phyloP scores from a whole-genome alignment of 257 asterid genomes.

The Solanum ossicruentum region DNA sequence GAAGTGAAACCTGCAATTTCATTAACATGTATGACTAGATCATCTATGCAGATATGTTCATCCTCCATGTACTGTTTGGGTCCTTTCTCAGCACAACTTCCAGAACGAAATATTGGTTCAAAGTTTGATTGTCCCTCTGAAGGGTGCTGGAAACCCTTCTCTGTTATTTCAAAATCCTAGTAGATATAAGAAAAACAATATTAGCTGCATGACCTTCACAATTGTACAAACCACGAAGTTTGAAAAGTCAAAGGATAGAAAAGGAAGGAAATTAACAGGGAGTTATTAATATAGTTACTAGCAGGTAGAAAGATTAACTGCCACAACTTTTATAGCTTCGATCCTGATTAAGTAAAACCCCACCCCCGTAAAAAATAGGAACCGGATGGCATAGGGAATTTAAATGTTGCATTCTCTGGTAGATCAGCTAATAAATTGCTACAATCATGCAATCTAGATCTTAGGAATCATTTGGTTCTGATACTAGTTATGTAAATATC shows the following conservation, averaged over 20 bases:
- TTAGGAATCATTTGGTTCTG: not conserved
- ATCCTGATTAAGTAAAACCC: not conserved
- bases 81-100: slow-evolving; percentile 92
- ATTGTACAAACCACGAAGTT: not conserved
- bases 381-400: not conserved
- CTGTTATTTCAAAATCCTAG: slow-evolving; percentile 43
- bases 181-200: not conserved
- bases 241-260: not conserved
- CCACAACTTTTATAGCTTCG: not conserved
- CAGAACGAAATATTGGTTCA: slow-evolving; percentile 63
- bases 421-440: not conserved
- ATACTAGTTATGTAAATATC: not conserved
- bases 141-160: slow-evolving; percentile 26
- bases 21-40: slow-evolving; percentile 47
- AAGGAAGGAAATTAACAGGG: not conserved
- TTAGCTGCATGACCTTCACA: not conserved
- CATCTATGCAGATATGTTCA: slow-evolving; percentile 73
- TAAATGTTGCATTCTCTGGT: not conserved
- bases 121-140: slow-evolving; percentile 42
- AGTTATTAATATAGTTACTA: not conserved
- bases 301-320: not conserved
- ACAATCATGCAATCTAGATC: not conserved
- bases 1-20: slow-evolving; percentile 41
- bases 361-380: not conserved
- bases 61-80: slow-evolving; percentile 94